Conservation (phyloP, 129 eudicot genomes). For the carrot (Daucus carota) region DH1_v3.0 NC_030387.2:6936001-6936500, state of each 20-base stretch:
- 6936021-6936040: conserved; percentile 87
- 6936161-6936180: conserved; percentile 28
- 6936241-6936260: conserved; percentile 57
- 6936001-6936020: conserved; percentile 44
- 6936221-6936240: conserved; percentile 58
- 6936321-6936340: neutral
- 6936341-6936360: neutral
- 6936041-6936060: conserved; percentile 44
- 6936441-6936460: neutral
- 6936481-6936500: neutral
- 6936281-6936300: conserved; percentile 20
- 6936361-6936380: neutral
- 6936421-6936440: neutral
- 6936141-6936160: conserved; percentile 93
- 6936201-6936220: conserved; percentile 46
- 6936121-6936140: conserved; percentile 80
- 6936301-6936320: conserved; percentile 1
- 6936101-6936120: conserved; percentile 80
- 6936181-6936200: no score
- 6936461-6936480: neutral
- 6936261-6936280: conserved; percentile 47
- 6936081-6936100: conserved; percentile 64
- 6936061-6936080: conserved; percentile 71
- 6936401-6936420: neutral
- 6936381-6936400: neutral